Conservation (phyloP, 192 early-diverging fungal species). For the Diversispora epigaea region DNA sequence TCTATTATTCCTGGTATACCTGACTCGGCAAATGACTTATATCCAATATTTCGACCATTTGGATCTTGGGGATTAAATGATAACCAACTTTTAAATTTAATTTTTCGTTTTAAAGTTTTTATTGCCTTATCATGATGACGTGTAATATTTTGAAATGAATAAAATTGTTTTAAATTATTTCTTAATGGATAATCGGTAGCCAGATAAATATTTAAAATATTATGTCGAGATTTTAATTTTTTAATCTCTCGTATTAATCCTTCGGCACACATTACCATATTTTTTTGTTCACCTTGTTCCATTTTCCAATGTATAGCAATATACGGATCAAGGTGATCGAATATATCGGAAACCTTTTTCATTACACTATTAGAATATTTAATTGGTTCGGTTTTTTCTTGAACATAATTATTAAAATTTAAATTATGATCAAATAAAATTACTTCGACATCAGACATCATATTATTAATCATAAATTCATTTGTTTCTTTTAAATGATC, state of each 20-base stretch:
- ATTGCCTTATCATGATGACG: not conserved
- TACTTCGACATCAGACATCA: too few relatives aligned
- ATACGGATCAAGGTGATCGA: not conserved
- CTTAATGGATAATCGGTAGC: conserved; percentile 3
- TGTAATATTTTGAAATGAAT: not conserved
- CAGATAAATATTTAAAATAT: not conserved
- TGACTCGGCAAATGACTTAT: not conserved
- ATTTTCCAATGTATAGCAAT: not conserved
- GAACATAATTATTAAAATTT: too few relatives aligned
- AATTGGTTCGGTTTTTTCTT: too few relatives aligned
- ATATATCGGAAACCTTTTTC: not conserved
- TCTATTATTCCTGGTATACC: not conserved
- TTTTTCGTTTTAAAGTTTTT: not conserved
- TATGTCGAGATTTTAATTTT: not conserved
- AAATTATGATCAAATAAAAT: too few relatives aligned
- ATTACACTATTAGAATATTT: not conserved
- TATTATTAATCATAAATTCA: too few relatives aligned
- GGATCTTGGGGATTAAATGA: not conserved
- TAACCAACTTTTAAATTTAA: not conserved
- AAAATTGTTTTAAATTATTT: not conserved
- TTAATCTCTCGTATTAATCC: not conserved
- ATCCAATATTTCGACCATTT: not conserved
- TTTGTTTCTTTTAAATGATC: too few relatives aligned
- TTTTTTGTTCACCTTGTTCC: not conserved
- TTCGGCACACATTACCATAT: not conserved